Evolutionary conservation across 192 early-diverging fungal species (phyloP).

Genomic region (Coemansia umbellata): DNA sequence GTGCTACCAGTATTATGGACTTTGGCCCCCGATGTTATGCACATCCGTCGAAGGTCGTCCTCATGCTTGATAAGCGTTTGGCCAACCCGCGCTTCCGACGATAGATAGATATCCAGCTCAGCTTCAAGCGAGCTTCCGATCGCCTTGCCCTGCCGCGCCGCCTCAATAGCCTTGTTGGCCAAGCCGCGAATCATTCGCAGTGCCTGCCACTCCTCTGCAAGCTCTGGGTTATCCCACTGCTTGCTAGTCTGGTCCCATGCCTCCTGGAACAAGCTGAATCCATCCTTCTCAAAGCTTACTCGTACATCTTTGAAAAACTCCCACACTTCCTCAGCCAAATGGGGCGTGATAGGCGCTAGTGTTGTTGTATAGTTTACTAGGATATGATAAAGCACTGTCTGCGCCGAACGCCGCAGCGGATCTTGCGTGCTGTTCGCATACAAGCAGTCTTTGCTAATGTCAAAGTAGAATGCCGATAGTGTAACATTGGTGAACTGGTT

Average conservation of each 20-base stretch:
- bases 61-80: slow-evolving; percentile 14
- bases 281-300: slow-evolving; percentile 36
- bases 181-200: slow-evolving; percentile 33
- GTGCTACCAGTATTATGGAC: slow-evolving; percentile 7
- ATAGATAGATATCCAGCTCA: slow-evolving; percentile 34
- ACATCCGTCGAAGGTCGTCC: slow-evolving; percentile 28
- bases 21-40: slow-evolving; percentile 21
- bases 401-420: slow-evolving; percentile 55
- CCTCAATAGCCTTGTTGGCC: slow-evolving; percentile 45
- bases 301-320: slow-evolving; percentile 54
- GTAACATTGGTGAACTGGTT: slow-evolving; percentile 64
- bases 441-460: slow-evolving; percentile 73
- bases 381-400: slow-evolving; percentile 62
- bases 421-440: slow-evolving; percentile 55
- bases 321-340: slow-evolving; percentile 72
- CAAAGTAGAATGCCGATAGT: slow-evolving; percentile 77
- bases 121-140: slow-evolving; percentile 50
- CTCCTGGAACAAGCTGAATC: slow-evolving; percentile 56
- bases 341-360: slow-evolving; percentile 63
- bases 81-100: slow-evolving; percentile 21
- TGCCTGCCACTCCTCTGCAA: slow-evolving; percentile 35
- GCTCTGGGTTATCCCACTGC: slow-evolving; percentile 21
- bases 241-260: slow-evolving; percentile 54
- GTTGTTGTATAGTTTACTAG: slow-evolving; percentile 58
- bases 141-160: slow-evolving; percentile 24